These are phyloP conservation scores for Daedaleopsis sinensis DNA, from an alignment of 768 basidiomycete species.

Conservation along the genomic window DNA sequence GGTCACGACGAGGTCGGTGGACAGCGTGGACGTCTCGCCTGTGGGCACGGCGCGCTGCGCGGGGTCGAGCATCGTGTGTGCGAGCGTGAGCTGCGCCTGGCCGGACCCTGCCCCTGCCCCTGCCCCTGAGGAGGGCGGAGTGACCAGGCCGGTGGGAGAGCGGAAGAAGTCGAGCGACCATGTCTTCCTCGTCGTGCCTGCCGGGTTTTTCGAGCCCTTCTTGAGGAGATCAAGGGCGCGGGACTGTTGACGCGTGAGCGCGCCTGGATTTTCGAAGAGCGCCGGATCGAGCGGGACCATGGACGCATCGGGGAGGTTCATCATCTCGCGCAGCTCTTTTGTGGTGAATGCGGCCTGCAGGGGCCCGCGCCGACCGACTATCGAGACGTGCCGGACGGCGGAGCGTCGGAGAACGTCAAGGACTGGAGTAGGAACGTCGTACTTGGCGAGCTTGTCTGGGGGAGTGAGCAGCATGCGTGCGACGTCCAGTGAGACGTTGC, in stretches of 20 bases:
- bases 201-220: constrained; percentile 58
- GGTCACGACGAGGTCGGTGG: constrained; percentile 82
- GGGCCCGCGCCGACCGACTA: constrained; percentile 86
- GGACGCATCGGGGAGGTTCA: constrained; percentile 58
- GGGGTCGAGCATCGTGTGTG: constrained; percentile 62
- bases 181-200: constrained; percentile 58
- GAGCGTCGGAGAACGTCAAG: constrained; percentile 67
- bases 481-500: constrained; percentile 93
- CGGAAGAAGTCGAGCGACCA: constrained; percentile 87
- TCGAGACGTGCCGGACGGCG: constrained; percentile 73
- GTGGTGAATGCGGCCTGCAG: constrained; percentile 88
- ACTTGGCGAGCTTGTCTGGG: constrained; percentile 59
- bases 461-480: constrained; percentile 87
- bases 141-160: constrained; percentile 56
- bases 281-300: constrained; percentile 63
- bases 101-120: no score
- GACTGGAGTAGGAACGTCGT: constrained; percentile 80
- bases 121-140: constrained; percentile 30
- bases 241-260: constrained; percentile 63
- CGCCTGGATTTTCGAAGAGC: constrained; percentile 39
- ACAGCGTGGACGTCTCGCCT: constrained; percentile 49
- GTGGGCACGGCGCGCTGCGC: constrained; percentile 55
- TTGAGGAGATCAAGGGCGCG: constrained; percentile 66
- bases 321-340: constrained; percentile 91
- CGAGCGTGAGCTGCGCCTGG: constrained; percentile 48